Evolutionary conservation across 345 rosid genomes (phyloP).

Genomic region (Populus nigra): DNA sequence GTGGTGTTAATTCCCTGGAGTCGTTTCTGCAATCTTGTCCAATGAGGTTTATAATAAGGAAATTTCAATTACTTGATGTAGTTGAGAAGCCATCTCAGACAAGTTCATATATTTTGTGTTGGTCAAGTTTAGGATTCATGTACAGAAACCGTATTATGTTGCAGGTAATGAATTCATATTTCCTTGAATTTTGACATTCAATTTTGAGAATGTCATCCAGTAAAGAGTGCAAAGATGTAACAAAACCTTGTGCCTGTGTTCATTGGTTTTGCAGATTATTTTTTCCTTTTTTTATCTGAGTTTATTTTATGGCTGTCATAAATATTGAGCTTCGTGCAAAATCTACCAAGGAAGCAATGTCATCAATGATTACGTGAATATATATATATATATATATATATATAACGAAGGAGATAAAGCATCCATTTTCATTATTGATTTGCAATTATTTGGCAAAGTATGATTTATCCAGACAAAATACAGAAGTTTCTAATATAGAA

Average conservation of each 20-base stretch:
- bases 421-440: no score
- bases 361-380: no score
- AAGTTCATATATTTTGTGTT: not conserved
- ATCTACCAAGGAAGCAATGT: no score
- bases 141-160: not conserved
- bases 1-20: not conserved
- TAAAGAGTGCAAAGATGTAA: not conserved
- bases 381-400: no score
- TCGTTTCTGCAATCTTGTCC: not conserved
- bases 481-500: no score
- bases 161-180: not conserved
- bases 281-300: not conserved
- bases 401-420: no score
- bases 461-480: no score
- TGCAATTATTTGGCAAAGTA: no score
- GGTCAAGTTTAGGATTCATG: constrained; percentile 1
- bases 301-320: not conserved
- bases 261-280: no score
- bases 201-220: no score
- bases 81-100: not conserved
- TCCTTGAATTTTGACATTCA: not conserved
- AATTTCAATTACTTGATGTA: not conserved
- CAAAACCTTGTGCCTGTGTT: not conserved
- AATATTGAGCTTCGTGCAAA: not conserved
- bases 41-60: not conserved